Conservation (phyloP, 352 stramenopile species). For the Phytophthora crassamura region DNA sequence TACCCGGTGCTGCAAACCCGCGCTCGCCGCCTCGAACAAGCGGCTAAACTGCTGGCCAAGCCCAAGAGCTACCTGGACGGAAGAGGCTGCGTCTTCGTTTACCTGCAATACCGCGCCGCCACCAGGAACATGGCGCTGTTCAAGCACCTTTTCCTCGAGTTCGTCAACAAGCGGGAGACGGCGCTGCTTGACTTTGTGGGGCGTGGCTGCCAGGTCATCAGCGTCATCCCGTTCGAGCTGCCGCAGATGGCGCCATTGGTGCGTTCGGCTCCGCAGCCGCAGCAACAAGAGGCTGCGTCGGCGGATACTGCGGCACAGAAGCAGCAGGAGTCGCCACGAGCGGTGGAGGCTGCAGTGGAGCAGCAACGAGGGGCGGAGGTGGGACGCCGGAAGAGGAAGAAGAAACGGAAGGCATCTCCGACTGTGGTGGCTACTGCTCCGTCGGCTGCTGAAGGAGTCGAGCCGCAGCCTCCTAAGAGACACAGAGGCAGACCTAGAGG, state of each 20-base stretch:
- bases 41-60: conserved; percentile 40
- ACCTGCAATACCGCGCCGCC: conserved; percentile 43
- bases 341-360: not conserved
- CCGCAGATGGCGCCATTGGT: not conserved
- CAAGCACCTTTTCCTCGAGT: conserved; percentile 52
- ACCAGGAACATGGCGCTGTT: conserved; percentile 49
- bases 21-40: not conserved
- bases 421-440: not conserved
- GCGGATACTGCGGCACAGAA: not conserved
- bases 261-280: not conserved
- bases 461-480: not conserved
- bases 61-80: conserved; percentile 30
- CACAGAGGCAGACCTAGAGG: not conserved
- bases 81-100: conserved; percentile 44
- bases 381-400: not conserved
- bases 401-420: not conserved
- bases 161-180: conserved; percentile 32
- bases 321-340: not conserved
- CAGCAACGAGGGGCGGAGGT: not conserved
- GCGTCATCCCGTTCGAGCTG: conserved; percentile 47
- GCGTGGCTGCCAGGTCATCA: conserved; percentile 38
- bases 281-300: not conserved
- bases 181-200: conserved; percentile 37
- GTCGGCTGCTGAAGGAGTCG: not conserved
- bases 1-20: conserved; percentile 38